These are phyloP conservation scores for Suillus clintonianus DNA, from an alignment of 768 basidiomycete species.

Conservation along the genomic window DNA sequence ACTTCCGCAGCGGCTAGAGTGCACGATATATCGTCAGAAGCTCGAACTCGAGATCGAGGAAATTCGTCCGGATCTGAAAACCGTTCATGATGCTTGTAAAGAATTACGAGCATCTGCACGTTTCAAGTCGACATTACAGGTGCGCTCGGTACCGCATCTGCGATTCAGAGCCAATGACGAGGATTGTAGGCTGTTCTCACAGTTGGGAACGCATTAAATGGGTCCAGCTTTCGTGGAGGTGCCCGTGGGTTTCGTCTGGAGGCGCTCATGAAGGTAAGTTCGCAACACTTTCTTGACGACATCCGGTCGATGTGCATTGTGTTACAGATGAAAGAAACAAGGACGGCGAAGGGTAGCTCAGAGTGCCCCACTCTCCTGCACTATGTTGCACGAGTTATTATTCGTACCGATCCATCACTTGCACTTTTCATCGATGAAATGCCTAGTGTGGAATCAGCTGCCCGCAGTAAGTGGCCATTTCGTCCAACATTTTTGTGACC, in stretches of 20 bases:
- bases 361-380: slow-evolving; percentile 90
- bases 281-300: not conserved
- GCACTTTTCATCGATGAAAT: slow-evolving; percentile 79
- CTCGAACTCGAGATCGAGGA: slow-evolving; percentile 85
- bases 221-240: slow-evolving; percentile 78
- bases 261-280: slow-evolving; percentile 71
- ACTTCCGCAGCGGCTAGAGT: slow-evolving; percentile 69
- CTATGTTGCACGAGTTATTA: slow-evolving; percentile 76
- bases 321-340: slow-evolving; percentile 78
- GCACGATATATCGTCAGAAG: slow-evolving; percentile 83
- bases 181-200: slow-evolving; percentile 60
- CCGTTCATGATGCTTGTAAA: slow-evolving; percentile 65
- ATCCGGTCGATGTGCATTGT: not conserved
- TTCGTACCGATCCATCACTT: slow-evolving; percentile 65
- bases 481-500: not conserved
- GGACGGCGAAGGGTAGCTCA: slow-evolving; percentile 62
- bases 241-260: slow-evolving; percentile 87
- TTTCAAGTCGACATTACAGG: slow-evolving; percentile 74
- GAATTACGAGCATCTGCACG: slow-evolving; percentile 65
- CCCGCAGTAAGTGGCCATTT: slow-evolving; percentile 53
- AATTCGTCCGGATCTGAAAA: slow-evolving; percentile 77
- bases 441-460: slow-evolving; percentile 80
- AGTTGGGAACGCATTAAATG: slow-evolving; percentile 84
- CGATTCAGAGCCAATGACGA: not conserved
- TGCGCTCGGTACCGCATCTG: slow-evolving; percentile 25